Conservation (phyloP, 352 stramenopile species). For the Sclerospora graminicola region DNA sequence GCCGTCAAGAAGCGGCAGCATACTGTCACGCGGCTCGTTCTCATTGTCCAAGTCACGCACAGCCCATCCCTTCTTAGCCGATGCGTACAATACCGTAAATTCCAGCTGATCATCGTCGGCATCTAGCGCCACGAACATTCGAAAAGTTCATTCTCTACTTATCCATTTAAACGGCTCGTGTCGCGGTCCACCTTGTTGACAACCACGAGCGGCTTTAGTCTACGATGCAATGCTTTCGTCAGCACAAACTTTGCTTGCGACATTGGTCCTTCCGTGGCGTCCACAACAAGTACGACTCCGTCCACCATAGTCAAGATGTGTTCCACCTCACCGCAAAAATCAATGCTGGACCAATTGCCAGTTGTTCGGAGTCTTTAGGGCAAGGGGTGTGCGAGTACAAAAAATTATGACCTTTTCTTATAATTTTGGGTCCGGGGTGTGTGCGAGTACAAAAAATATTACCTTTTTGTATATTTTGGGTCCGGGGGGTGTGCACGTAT, state of each 20-base stretch:
- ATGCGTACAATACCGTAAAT: slow-evolving; percentile 94
- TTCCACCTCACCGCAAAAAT: slow-evolving; percentile 98
- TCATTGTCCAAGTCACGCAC: slow-evolving; percentile 80
- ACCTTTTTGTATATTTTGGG: no score
- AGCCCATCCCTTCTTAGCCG: slow-evolving; percentile 93
- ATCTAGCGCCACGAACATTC: slow-evolving; percentile 94
- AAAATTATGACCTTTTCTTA: no score
- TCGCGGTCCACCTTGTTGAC: slow-evolving; percentile 98
- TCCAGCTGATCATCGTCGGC: slow-evolving; percentile 94
- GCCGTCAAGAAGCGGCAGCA: slow-evolving; percentile 94
- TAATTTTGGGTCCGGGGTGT: no score
- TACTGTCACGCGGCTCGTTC: slow-evolving; percentile 60
- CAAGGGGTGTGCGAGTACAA: no score
- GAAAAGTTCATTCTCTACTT: slow-evolving; percentile 96
- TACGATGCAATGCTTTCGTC: slow-evolving; percentile 89
- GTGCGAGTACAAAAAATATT: no score
- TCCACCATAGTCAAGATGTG: slow-evolving; percentile 96
- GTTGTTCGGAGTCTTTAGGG: no score
- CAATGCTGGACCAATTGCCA: no score
- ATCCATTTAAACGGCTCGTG: slow-evolving; percentile 83
- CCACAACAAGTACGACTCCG: slow-evolving; percentile 95
- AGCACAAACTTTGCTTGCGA: slow-evolving; percentile 99
- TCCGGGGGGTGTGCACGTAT: no score
- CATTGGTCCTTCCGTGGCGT: slow-evolving; percentile 95
- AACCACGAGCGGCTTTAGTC: slow-evolving; percentile 92